Conservation (phyloP, 148 eudicot genomes). For the Limonium bicolor region DNA sequence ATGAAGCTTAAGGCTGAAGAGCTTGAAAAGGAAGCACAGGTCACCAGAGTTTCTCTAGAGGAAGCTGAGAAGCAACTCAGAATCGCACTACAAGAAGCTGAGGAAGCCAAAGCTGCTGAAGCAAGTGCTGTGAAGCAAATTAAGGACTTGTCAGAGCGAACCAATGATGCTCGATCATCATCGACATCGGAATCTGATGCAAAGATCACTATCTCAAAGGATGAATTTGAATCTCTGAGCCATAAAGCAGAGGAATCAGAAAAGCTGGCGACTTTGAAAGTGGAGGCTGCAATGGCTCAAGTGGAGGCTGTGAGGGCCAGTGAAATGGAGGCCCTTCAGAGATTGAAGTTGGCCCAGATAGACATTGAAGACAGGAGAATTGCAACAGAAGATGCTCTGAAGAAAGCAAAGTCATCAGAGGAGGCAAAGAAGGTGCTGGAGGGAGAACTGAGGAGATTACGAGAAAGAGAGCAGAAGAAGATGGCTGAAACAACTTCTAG, state of each 20-base stretch:
- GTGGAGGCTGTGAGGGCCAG: constrained; percentile 78
- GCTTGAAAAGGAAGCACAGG: constrained; percentile 38
- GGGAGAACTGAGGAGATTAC: constrained; percentile 73
- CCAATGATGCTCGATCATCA: constrained; percentile 45
- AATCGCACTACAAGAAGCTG: constrained; percentile 29
- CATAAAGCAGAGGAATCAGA: constrained; percentile 38
- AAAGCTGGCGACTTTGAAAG: constrained; percentile 34
- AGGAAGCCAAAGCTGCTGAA: constrained; percentile 37
- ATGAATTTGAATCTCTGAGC: constrained; percentile 63
- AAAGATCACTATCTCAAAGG: constrained; percentile 27
- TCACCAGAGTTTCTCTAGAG: constrained; percentile 18
- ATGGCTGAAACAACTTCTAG: constrained; percentile 61
- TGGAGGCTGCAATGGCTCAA: constrained; percentile 43
- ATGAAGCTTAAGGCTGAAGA: constrained; percentile 38
- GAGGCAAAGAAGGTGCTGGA: constrained; percentile 86
- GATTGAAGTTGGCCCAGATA: constrained; percentile 45
- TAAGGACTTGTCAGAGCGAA: constrained; percentile 28
- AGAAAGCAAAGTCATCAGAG: constrained; percentile 63
- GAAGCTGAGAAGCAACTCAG: constrained; percentile 39
- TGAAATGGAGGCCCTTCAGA: constrained; percentile 67
- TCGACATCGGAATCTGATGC: constrained; percentile 64
- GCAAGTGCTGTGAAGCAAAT: constrained; percentile 25
- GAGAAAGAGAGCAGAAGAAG: constrained; percentile 78
- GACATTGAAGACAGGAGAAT: constrained; percentile 59
- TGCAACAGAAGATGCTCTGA: constrained; percentile 54